Conservation (phyloP, 2,329 filamentous ascomycete genomes). For the Colletotrichum sp. region DNA sequence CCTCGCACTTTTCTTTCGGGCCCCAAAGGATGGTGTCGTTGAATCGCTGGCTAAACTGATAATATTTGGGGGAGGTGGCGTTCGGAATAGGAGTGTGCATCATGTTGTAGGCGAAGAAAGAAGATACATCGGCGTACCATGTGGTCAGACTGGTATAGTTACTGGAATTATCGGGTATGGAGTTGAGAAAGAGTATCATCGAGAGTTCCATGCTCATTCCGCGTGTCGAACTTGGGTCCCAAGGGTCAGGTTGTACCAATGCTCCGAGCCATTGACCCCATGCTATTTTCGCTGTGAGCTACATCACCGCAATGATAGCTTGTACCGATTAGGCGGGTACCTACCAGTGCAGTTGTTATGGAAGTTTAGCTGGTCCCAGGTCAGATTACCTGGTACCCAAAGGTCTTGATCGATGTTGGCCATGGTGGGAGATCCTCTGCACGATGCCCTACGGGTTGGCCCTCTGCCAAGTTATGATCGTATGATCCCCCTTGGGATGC, state of each 20-base stretch:
- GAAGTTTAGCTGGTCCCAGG: slow-evolving; percentile 17
- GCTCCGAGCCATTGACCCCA: slow-evolving; percentile 8
- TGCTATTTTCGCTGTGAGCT: background rate
- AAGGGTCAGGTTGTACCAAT: slow-evolving; percentile 3
- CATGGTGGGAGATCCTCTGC: background rate
- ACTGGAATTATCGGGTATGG: background rate
- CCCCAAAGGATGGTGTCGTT: background rate
- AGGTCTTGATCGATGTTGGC: background rate
- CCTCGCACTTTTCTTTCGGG: background rate
- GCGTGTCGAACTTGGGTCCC: slow-evolving; percentile 1
- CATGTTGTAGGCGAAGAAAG: slow-evolving; percentile 16
- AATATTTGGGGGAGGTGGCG: background rate
- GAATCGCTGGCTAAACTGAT: slow-evolving; percentile 6
- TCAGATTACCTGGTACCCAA: slow-evolving; percentile 14
- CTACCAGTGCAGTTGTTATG: background rate
- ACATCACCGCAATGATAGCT: no score
- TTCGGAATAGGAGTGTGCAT: background rate
- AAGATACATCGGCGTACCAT: background rate
- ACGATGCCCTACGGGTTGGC: background rate
- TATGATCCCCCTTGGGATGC: background rate
- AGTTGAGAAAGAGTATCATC: background rate
- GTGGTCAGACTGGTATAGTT: background rate
- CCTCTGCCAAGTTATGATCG: background rate
- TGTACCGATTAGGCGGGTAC: background rate
- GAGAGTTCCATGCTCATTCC: slow-evolving; percentile 9